Evolutionary conservation across 495 filamentous ascomycete species (phyloP), one percentile per base, ranked within the genome.

Genomic region (Penicillium desertorum): DNA sequence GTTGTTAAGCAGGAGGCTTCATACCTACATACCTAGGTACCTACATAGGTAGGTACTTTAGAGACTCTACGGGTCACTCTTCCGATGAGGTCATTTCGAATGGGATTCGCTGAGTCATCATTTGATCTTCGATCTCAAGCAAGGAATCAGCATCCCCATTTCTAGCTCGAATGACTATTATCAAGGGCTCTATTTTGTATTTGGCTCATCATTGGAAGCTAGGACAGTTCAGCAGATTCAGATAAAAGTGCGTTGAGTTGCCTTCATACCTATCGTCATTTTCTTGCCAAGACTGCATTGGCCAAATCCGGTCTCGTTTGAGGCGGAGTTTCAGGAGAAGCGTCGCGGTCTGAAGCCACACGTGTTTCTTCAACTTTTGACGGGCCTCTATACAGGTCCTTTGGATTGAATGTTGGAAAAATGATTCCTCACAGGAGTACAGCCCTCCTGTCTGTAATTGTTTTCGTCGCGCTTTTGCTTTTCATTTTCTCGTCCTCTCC

Each of bases 371-470:
- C 42, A 46, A 30, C 52, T 57, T 37, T 37, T 48, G 34, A 47
- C 42, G 37, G 37, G 20, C 47, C 49, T 52, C 23, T 20, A 36
- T 44, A 36, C 42, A 55, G 32, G 30, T 62, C 45, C 52, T 25
- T 10, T 29, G 32, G 23, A 46, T 61, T 50, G 54, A 23, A 53
- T 56, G 58, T 34, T 27, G 12, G n/a, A 36, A 70, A 61, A 42
- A 77, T 77, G 75, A 71, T 78, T 57, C 71, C 71, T 51, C 76
- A 77, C 57, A 67, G 75, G 51, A 76, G 68, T 36, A 77, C 72
- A 8, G 70, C 74, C 22, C 69, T 79, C 14, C 49, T 79, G 46
- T 71, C 76, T 11, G 67, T 76, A 42, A 63, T 77, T 48, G 68
- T 79, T 22, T 75, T 78, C 52, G 65, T 76, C 48, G 75, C 67